These are phyloP conservation scores for Tulasnella sp. DNA, from an alignment of 768 basidiomycete genomes.

Conservation along the genomic window DNA sequence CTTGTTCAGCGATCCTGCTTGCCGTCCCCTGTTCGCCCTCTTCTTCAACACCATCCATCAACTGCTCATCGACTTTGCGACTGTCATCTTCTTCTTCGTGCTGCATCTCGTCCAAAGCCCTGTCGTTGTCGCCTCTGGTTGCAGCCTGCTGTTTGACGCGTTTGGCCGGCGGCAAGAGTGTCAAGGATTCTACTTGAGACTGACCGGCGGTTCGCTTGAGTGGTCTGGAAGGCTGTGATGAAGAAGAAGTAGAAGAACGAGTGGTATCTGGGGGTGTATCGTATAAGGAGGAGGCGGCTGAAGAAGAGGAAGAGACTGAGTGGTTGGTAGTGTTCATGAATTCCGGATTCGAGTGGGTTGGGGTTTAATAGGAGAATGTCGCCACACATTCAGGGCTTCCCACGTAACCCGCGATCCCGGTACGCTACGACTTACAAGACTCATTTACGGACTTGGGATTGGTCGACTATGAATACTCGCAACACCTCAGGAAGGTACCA, in stretches of 20 bases:
- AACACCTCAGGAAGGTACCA: too few species aligned
- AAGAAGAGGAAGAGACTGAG: conserved; percentile 6
- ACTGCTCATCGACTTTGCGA: not conserved
- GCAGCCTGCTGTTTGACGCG: not conserved
- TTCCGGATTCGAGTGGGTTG: too few species aligned
- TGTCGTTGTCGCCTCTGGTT: not conserved
- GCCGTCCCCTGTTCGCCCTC: not conserved
- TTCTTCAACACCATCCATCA: not conserved
- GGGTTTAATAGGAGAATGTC: too few species aligned
- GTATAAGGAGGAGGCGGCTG: not conserved
- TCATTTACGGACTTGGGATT: too few species aligned
- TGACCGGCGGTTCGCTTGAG: conserved; percentile 1
- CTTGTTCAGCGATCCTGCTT: not conserved
- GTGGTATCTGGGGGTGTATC: not conserved
- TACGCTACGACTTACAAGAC: too few species aligned
- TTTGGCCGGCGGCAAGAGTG: not conserved
- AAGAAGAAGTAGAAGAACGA: not conserved
- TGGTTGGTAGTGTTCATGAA: conserved; percentile 5
- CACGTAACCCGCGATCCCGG: too few species aligned
- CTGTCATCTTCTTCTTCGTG: not conserved
- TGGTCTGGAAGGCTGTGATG: not conserved
- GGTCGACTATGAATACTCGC: too few species aligned
- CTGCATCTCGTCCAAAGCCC: too few species aligned
- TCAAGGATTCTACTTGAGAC: not conserved
- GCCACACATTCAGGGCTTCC: too few species aligned